Conservation (phyloP, 2,329 filamentous ascomycete genomes). For the Aureobasidium zeae region DNA sequence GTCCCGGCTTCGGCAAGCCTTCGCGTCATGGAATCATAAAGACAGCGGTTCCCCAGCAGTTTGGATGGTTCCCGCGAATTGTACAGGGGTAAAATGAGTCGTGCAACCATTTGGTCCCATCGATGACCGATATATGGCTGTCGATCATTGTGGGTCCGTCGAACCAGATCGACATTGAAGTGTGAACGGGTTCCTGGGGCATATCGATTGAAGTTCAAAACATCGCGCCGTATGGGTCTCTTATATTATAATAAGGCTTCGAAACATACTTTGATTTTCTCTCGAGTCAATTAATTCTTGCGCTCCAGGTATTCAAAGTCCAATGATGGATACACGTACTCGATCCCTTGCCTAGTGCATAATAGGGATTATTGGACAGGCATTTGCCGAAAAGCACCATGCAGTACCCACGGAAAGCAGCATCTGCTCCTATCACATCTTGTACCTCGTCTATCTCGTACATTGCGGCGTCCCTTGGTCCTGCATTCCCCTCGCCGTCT, state of each 20-base stretch:
- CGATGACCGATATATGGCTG: conserved; percentile 10
- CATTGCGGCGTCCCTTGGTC: neutral
- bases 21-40: conserved; percentile 12
- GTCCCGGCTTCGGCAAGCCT: neutral
- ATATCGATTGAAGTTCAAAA: no score
- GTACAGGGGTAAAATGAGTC: conserved; percentile 11
- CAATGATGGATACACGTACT: no score
- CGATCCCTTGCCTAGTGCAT: neutral
- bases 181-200: neutral
- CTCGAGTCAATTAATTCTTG: no score
- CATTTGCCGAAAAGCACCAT: no score
- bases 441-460: conserved; percentile 12
- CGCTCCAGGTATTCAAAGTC: no score
- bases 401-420: no score
- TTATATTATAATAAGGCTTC: neutral
- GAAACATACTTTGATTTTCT: neutral
- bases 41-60: conserved; percentile 6
- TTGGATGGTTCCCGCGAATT: conserved; percentile 3
- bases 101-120: conserved; percentile 11
- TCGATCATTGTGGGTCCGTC: conserved; percentile 7
- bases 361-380: no score
- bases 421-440: neutral
- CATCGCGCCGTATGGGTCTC: neutral
- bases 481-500: conserved; percentile 10
- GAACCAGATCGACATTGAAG: conserved; percentile 8